Percentiles rank a stretch among this genome's conserved stretches.
Evolutionary conservation across 163 green algal species (phyloP).

Genomic region (Prototheca cutis): DNA sequence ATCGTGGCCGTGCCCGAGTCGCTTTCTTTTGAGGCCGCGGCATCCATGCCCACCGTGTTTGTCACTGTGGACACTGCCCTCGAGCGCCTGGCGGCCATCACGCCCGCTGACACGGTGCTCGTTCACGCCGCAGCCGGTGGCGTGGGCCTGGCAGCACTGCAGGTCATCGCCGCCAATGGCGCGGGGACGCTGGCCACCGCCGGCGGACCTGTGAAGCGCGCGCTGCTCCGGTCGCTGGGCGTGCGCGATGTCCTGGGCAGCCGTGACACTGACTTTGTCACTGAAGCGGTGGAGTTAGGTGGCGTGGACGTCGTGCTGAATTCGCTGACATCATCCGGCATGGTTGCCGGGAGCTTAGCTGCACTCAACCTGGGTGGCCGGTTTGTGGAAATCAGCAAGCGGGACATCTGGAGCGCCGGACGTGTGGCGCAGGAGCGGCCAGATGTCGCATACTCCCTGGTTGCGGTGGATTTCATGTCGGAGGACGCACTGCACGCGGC

Average conservation of each 20-base stretch:
- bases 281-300: conserved; percentile 22
- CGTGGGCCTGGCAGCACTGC: conserved; percentile 67
- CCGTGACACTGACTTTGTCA: conserved; percentile 50
- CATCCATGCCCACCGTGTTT: conserved; percentile 47
- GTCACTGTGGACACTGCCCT: conserved; percentile 37
- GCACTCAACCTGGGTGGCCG: conserved; percentile 18
- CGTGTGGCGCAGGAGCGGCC: conserved; percentile 49
- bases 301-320: conserved; percentile 51
- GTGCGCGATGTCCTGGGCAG: conserved; percentile 32
- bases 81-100: conserved; percentile 10
- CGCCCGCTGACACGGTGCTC: conserved; percentile 32
- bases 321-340: conserved; percentile 67
- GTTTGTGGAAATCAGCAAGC: conserved; percentile 86
- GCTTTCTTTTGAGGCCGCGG: conserved; percentile 29
- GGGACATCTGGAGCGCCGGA: conserved; percentile 68
- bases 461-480: conserved; percentile 83
- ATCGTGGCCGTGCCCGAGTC: conserved; percentile 39
- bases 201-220: conserved; percentile 63
- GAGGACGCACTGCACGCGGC: conserved; percentile 38
- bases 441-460: conserved; percentile 60
- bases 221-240: conserved; percentile 54
- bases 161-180: conserved; percentile 28
- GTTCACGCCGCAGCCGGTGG: conserved; percentile 66
- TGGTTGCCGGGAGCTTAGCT: conserved; percentile 60
- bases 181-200: conserved; percentile 50